phyloP scores from a whole-genome alignment of 345 rosid genomes.

The Erodium maritimum region DNA sequence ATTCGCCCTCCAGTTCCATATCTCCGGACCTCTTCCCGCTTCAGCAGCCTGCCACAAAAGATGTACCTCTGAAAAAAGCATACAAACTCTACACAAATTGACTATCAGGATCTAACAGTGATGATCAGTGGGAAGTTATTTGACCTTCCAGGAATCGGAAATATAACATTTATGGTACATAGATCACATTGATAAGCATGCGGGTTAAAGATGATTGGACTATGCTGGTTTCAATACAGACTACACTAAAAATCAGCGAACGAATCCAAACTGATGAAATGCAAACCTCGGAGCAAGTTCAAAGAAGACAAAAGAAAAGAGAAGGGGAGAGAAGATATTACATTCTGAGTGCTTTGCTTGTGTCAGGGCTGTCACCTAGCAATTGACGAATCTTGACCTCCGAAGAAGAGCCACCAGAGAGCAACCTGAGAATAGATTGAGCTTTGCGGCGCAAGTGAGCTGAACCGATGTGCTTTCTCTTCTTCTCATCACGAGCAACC shows the following conservation, averaged over 20 bases:
- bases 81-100: background rate
- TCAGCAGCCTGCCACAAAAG: conserved; percentile 43
- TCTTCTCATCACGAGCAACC: conserved; percentile 6
- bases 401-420: conserved; percentile 46
- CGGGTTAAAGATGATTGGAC: too few species aligned
- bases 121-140: background rate
- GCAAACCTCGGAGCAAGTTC: too few species aligned
- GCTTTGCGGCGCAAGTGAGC: conserved; percentile 47
- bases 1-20: conserved; percentile 67
- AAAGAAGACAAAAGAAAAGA: background rate
- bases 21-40: conserved; percentile 54
- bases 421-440: conserved; percentile 60
- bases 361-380: conserved; percentile 87
- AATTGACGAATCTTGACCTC: conserved; percentile 62
- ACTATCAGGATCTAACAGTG: background rate
- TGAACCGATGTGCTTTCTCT: conserved; percentile 25
- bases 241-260: background rate
- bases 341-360: conserved; percentile 98
- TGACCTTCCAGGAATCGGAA: too few species aligned
- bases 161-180: too few species aligned
- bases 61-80: background rate
- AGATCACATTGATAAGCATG: too few species aligned
- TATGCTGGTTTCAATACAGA: background rate
- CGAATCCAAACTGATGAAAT: background rate
- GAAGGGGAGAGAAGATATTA: conserved; percentile 12